Evolutionary conservation across 2,329 filamentous ascomycete genomes (phyloP), one percentile per base, ranked within the genome.

Genomic region (Aspergillus sp.): DNA sequence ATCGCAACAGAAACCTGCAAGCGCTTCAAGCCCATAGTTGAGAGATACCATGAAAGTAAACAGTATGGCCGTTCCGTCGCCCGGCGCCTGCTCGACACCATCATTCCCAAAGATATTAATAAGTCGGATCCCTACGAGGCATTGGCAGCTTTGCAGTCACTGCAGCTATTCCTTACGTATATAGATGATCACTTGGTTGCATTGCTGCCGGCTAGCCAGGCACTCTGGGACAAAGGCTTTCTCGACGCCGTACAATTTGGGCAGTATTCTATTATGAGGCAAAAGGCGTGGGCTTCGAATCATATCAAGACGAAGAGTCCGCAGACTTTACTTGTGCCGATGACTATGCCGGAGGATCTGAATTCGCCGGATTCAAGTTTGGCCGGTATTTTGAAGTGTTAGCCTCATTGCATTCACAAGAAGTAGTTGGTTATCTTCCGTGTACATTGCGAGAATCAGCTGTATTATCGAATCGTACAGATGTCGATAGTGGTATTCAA

Each of bases 321-420:
- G 22, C 67, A 69, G 54, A 64, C 63, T 7, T 49, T 69, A n/a
- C 47, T 69, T n/a, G 64, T 68, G 12, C 66, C 66, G 53, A 52
- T 47, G 51, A 37, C 22, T 4, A 33, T 43, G 10, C 39, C 43
- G 1, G 43, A 42, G 9, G 43, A 49, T 22, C 17, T 56, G 13
- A n/a, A 35, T 5, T 15, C 33, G 4, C 33, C 33, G 3, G n/a
- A 35, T n/a, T 35, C 33, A 2, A 17, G 33, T n/a, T 35, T 35
- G 7, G 13, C 4, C 1, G 33, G 33, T 5, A 9, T 5, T 35
- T n/a, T 35, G 3, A n/a, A 17, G 33, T 35, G n/a, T n/a, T 35
- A 35, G n/a, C 13, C 3, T n/a, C 17, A 19, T 19, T 3, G 17
- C 17, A 19, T 19, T 19, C 17, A 19, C 17, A 19, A 19, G 17